A percentile compares a stretch with the other conserved stretches of the same genome.
phyloP scores from a whole-genome alignment of 768 basidiomycete genomes.

The Baorangia bicolor region DNA sequence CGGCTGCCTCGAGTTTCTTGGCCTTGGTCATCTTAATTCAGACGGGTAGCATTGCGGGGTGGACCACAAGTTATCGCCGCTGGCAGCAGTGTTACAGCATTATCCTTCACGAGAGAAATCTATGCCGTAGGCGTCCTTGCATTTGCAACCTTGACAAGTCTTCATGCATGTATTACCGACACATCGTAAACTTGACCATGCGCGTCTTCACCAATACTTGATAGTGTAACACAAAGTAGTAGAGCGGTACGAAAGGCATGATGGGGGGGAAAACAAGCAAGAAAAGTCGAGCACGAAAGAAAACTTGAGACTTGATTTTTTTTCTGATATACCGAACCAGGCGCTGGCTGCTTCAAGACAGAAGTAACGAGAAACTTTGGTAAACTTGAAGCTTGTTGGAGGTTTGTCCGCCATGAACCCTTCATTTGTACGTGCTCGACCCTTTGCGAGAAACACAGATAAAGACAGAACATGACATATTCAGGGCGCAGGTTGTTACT shows the following conservation, averaged over 20 bases:
- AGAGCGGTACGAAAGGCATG: constrained; percentile 45
- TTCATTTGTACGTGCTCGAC: constrained; percentile 43
- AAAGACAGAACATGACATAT: constrained; percentile 28
- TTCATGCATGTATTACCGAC: constrained; percentile 39
- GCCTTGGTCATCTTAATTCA: constrained; percentile 25
- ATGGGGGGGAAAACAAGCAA: constrained; percentile 39
- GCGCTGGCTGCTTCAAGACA: constrained; percentile 45
- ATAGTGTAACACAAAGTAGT: constrained; percentile 46
- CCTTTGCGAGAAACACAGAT: constrained; percentile 35
- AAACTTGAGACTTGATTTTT: constrained; percentile 69
- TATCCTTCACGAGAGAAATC: constrained; percentile 18
- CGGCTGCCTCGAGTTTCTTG: constrained; percentile 12
- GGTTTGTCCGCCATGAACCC: constrained; percentile 43
- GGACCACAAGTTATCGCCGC: constrained; percentile 7
- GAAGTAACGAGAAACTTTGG: constrained; percentile 51
- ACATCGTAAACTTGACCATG: constrained; percentile 37
- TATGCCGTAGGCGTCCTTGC: constrained; percentile 13
- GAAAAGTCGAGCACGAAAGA: constrained; percentile 54
- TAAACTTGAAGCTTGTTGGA: constrained; percentile 42
- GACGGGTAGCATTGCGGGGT: constrained; percentile 1
- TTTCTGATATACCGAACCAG: constrained; percentile 57
- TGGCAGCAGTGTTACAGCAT: constrained; percentile 1
- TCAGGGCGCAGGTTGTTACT: constrained; percentile 24
- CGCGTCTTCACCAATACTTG: constrained; percentile 38
- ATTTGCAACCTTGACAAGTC: constrained; percentile 24